A percentile compares a stretch with the other conserved stretches of the same genome.
Evolutionary conservation across 164 flowering plant genomes (phyloP).

Genomic region (Aristolochia fimbriata): DNA sequence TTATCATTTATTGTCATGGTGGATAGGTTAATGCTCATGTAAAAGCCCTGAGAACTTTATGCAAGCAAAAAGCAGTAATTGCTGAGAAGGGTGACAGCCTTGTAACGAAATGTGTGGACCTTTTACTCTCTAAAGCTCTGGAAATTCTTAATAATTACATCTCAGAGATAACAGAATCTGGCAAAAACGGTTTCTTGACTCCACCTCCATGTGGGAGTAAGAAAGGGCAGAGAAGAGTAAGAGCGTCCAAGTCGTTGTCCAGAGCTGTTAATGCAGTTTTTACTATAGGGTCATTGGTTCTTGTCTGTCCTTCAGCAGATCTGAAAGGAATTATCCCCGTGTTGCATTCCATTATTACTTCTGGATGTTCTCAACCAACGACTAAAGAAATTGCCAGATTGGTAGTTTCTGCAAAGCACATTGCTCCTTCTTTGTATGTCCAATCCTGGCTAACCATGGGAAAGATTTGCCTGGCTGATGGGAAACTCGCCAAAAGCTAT

Average conservation of each 20-base stretch:
- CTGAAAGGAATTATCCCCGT: conserved; percentile 44
- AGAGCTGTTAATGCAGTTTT: conserved; percentile 60
- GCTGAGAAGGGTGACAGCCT: conserved; percentile 61
- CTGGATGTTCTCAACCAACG: conserved; percentile 44
- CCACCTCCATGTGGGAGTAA: conserved; percentile 36
- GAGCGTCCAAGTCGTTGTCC: conserved; percentile 17
- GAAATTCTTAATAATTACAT: conserved; percentile 44
- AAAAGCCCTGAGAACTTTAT: conserved; percentile 76
- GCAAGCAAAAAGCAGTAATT: conserved; percentile 59
- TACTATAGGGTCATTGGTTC: conserved; percentile 74
- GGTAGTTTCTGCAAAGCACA: conserved; percentile 35
- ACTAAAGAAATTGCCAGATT: conserved; percentile 35
- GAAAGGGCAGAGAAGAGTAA: conserved; percentile 25
- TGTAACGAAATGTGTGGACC: conserved; percentile 53
- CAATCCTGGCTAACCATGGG: conserved; percentile 97
- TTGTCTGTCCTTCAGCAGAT: conserved; percentile 69
- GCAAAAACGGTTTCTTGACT: conserved; percentile 36
- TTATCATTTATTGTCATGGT: too few relatives aligned
- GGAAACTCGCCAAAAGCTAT: conserved; percentile 75
- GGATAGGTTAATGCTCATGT: conserved; percentile 88
- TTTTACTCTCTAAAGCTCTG: conserved; percentile 61
- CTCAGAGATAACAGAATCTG: conserved; percentile 28
- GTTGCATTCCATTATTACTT: conserved; percentile 73
- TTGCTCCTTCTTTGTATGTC: conserved; percentile 61
- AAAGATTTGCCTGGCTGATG: conserved; percentile 90